Evolutionary conservation across 331 rosid species (phyloP).

Genomic region (Dryas integrifolia): DNA sequence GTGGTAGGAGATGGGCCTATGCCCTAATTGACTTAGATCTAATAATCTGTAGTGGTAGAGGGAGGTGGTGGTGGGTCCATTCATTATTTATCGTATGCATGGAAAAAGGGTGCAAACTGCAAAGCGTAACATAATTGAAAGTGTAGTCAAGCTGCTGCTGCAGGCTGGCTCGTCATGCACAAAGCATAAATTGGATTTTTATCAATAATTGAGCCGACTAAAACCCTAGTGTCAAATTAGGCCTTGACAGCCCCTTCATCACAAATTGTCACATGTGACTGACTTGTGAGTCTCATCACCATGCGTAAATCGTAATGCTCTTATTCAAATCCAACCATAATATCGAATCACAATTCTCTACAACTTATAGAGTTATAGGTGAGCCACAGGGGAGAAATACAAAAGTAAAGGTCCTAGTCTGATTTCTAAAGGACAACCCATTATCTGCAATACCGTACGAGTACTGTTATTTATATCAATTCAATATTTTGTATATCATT

Average conservation of each 20-base stretch:
- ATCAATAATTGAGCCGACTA: background rate
- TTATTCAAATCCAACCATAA: background rate
- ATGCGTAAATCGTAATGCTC: background rate
- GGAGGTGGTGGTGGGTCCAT: conserved; percentile 3
- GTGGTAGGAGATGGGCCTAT: background rate
- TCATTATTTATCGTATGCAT: background rate
- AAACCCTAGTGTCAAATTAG: background rate
- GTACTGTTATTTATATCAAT: too few relatives aligned
- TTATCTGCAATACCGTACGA: too few relatives aligned
- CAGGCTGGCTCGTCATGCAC: too few relatives aligned
- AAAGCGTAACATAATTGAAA: too few relatives aligned
- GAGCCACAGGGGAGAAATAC: background rate
- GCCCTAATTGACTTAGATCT: background rate
- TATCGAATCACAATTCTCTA: background rate
- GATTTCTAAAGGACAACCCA: too few relatives aligned
- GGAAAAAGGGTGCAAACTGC: too few relatives aligned
- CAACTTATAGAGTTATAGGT: background rate
- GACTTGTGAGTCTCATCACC: background rate
- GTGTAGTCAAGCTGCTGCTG: too few relatives aligned
- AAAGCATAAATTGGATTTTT: background rate
- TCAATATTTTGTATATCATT: too few relatives aligned
- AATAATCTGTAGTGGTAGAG: background rate
- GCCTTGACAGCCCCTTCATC: background rate
- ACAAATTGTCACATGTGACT: background rate
- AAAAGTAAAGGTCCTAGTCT: background rate